phyloP scores from a whole-genome alignment of 148 eudicot species.

The Fagopyrum homotropicum region DNA sequence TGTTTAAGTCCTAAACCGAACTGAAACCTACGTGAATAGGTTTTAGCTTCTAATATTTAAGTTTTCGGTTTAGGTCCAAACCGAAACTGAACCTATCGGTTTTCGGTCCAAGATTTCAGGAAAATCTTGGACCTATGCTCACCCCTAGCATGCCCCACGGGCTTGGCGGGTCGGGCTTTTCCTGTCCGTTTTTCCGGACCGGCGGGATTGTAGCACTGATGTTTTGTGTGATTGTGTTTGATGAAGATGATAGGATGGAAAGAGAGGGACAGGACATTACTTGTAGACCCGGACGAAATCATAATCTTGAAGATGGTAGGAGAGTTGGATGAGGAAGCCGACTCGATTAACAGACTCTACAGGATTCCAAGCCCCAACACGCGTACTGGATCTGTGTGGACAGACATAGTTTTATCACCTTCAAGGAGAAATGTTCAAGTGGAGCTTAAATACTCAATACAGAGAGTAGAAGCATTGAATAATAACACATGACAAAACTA shows the following conservation, averaged over 20 bases:
- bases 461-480: conserved; percentile 54
- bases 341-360: conserved; percentile 73
- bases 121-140: too few relatives aligned
- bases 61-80: too few relatives aligned
- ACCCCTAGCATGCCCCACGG: too few relatives aligned
- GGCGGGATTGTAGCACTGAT: not conserved
- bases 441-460: conserved; percentile 86
- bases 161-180: too few relatives aligned
- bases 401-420: conserved; percentile 92
- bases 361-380: conserved; percentile 53
- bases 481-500: conserved; percentile 8
- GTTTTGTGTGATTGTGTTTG: conserved; percentile 5
- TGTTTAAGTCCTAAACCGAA: too few relatives aligned
- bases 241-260: conserved; percentile 98
- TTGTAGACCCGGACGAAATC: conserved; percentile 95
- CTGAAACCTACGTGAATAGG: too few relatives aligned
- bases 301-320: conserved; percentile 51
- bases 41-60: too few relatives aligned
- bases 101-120: too few relatives aligned
- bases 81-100: too few relatives aligned
- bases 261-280: conserved; percentile 81
- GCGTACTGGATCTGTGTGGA: conserved; percentile 74
- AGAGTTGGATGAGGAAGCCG: conserved; percentile 69
- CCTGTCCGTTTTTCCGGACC: too few relatives aligned
- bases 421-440: conserved; percentile 80